Percentiles rank a stretch among this genome's conserved stretches.
phyloP scores from a whole-genome alignment of 768 basidiomycete species.

The Boletellus emodensis region DNA sequence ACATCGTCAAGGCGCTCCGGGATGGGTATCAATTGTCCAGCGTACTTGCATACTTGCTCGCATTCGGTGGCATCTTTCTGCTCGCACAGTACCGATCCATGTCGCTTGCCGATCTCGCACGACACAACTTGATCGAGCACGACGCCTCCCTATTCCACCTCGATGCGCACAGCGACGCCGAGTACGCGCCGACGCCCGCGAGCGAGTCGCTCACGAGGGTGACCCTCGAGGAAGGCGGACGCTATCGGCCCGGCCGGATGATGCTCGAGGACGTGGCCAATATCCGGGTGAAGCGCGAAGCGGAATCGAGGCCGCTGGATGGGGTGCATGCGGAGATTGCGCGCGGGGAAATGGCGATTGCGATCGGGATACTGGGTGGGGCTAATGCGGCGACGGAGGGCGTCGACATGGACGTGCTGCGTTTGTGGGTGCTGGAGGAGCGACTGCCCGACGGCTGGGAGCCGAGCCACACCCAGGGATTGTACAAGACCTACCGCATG shows the following conservation, averaged over 20 bases:
- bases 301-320: constrained; percentile 38
- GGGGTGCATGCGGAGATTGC: constrained; percentile 55
- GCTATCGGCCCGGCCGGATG: constrained; percentile 28
- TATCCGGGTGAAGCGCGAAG: constrained; percentile 51
- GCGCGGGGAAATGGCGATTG: constrained; percentile 64
- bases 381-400: constrained; percentile 38
- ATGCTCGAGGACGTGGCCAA: constrained; percentile 40
- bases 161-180: constrained; percentile 38
- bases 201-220: constrained; percentile 36
- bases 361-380: constrained; percentile 46
- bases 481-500: constrained; percentile 30
- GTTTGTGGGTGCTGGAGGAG: constrained; percentile 49
- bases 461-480: constrained; percentile 29
- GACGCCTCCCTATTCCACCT: constrained; percentile 57
- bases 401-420: constrained; percentile 43
- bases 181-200: constrained; percentile 44
- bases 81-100: constrained; percentile 35
- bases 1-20: constrained; percentile 40
- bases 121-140: constrained; percentile 53
- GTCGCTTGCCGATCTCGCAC: constrained; percentile 40
- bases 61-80: constrained; percentile 43
- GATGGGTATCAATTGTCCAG: constrained; percentile 51
- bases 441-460: constrained; percentile 43
- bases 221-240: constrained; percentile 33
- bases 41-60: constrained; percentile 45